phyloP scores from a whole-genome alignment of 768 basidiomycete species.

The Crassisporium funariophilum region DNA sequence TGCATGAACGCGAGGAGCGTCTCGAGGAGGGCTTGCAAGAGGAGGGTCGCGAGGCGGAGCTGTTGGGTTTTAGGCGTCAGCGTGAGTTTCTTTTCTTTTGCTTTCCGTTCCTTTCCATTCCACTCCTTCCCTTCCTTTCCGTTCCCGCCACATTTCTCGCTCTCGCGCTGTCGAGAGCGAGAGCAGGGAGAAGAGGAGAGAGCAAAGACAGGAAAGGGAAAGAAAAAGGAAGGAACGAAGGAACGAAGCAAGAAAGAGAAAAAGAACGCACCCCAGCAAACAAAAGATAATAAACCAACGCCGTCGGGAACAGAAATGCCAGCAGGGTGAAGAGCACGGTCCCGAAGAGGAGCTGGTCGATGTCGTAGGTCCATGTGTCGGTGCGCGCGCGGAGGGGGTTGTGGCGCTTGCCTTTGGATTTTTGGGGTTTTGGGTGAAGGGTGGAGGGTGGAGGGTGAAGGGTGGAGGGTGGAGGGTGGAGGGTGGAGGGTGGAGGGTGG shows the following conservation, averaged over 20 bases:
- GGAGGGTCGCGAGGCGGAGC: constrained; percentile 45
- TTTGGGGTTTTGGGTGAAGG: too few relatives aligned
- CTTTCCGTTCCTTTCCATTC: too few relatives aligned
- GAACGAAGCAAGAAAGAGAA: background rate
- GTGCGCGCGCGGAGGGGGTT: constrained; percentile 87
- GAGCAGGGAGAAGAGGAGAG: too few relatives aligned
- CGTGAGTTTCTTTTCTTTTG: too few relatives aligned
- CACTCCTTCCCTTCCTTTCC: too few relatives aligned
- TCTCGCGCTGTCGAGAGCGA: too few relatives aligned
- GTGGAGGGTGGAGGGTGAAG: too few relatives aligned
- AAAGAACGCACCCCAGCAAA: constrained; percentile 63
- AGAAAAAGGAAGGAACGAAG: constrained; percentile 47
- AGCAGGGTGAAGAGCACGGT: constrained; percentile 86
- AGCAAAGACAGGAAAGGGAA: too few relatives aligned
- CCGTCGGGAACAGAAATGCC: constrained; percentile 82
- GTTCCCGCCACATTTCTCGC: too few relatives aligned
- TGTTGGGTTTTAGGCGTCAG: too few relatives aligned
- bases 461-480: too few relatives aligned
- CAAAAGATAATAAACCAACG: constrained; percentile 81
- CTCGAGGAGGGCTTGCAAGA: constrained; percentile 63
- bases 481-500: too few relatives aligned
- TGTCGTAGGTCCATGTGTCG: constrained; percentile 88
- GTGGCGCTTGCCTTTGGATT: constrained; percentile 85
- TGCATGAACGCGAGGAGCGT: constrained; percentile 80
- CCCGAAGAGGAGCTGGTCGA: constrained; percentile 94